A percentile compares a stretch with the other conserved stretches of the same genome.
These are phyloP conservation scores for Solanum chacoense DNA, from an alignment of 305 asterid genomes.

Conservation along the genomic window DNA sequence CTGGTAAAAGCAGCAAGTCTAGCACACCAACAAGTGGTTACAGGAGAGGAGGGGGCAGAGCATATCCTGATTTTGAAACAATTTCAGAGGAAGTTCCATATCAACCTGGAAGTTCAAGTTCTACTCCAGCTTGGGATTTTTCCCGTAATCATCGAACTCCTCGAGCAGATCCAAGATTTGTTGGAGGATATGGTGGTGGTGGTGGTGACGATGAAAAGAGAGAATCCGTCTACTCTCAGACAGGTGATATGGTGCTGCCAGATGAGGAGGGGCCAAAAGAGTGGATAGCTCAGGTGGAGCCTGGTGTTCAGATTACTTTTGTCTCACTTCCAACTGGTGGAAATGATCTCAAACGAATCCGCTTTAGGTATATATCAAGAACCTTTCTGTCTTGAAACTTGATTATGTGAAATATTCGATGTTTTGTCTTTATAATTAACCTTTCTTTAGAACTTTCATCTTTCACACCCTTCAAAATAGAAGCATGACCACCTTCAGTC, in stretches of 20 bases:
- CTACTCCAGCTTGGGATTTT: constrained; percentile 92
- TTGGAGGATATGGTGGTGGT: constrained; percentile 26
- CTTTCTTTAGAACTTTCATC: background rate
- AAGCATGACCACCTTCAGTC: background rate
- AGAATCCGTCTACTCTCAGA: constrained; percentile 21
- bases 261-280: constrained; percentile 67
- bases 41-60: constrained; percentile 51
- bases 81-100: constrained; percentile 69
- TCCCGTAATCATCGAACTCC: constrained; percentile 21
- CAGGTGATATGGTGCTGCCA: constrained; percentile 45
- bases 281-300: constrained; percentile 98
- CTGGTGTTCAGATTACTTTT: constrained; percentile 93
- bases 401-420: background rate
- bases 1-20: constrained; percentile 63
- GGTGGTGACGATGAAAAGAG: constrained; percentile 15
- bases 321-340: constrained; percentile 85
- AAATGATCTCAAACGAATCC: constrained; percentile 91
- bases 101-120: constrained; percentile 71
- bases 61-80: constrained; percentile 62
- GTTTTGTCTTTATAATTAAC: background rate
- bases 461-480: background rate
- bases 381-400: background rate
- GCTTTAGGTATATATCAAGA: constrained; percentile 58
- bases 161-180: constrained; percentile 35
- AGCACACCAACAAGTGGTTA: constrained; percentile 35